These are phyloP conservation scores for Spongospora subterranea DNA, from an alignment of 208 protist genomes.

Conservation along the genomic window DNA sequence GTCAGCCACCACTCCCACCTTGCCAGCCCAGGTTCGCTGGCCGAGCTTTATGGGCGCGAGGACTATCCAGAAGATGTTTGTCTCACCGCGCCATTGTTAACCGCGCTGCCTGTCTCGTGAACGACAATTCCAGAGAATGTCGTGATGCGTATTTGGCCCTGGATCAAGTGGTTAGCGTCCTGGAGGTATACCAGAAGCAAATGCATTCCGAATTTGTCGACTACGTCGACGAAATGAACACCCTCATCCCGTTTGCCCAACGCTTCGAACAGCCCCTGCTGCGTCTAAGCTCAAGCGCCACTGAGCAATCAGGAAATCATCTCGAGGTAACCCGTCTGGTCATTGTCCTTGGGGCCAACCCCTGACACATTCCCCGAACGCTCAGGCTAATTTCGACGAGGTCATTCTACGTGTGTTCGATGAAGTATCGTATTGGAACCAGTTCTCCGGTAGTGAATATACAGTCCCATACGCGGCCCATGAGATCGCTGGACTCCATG, in stretches of 20 bases:
- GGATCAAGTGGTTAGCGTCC: constrained; percentile 77
- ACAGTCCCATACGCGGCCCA: constrained; percentile 80
- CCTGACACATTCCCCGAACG: constrained; percentile 34
- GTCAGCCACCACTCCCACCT: constrained; percentile 82
- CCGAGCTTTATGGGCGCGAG: constrained; percentile 86
- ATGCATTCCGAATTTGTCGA: constrained; percentile 31
- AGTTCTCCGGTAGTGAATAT: constrained; percentile 78
- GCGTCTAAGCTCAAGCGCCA: constrained; percentile 73
- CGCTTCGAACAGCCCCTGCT: constrained; percentile 86
- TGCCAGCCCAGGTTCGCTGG: constrained; percentile 87
- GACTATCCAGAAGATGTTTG: constrained; percentile 77
- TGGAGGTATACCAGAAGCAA: constrained; percentile 65
- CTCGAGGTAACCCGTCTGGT: no score
- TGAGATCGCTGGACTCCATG: constrained; percentile 86
- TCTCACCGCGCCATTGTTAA: constrained; percentile 71
- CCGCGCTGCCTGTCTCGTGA: constrained; percentile 81
- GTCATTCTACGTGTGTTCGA: constrained; percentile 89
- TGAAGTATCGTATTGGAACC: constrained; percentile 90
- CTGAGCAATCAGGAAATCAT: background rate
- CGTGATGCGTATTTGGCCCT: constrained; percentile 82
- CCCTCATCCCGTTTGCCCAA: constrained; percentile 69
- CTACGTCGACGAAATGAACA: background rate
- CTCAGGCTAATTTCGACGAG: constrained; percentile 90
- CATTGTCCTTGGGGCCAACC: background rate
- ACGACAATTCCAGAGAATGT: constrained; percentile 77